Evolutionary conservation across 139 green algal genomes (phyloP), one percentile per base, ranked within the genome.

Genomic region (Raphidocelis subcapitata): DNA sequence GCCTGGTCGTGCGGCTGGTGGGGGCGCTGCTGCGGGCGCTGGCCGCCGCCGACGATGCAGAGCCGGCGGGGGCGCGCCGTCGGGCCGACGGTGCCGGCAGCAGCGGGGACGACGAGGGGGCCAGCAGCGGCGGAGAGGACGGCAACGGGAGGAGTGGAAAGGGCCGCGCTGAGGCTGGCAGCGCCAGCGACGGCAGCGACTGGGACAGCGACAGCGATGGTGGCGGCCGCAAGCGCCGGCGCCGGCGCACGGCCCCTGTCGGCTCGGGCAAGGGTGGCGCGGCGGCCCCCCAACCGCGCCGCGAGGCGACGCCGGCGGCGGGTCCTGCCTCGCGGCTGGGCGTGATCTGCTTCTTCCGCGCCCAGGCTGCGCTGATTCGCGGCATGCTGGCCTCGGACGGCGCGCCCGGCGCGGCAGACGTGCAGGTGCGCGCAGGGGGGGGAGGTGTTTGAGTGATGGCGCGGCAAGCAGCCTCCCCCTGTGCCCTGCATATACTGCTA

Each of bases 281-380:
- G n/a, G n/a, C n/a, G n/a, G n/a, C n/a, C n/a, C n/a, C n/a, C n/a
- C n/a, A n/a, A n/a, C n/a, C n/a, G n/a, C n/a, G n/a, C n/a, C n/a
- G n/a, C n/a, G 41, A 49, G 41, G 8, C 8, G 41, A 8, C 41
- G 41, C 41, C 41, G 12, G 8, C 8, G 8, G 8, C 41, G 8
- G 41, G 12, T 12, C 41, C 41, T 12, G 41, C 41, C 8, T 49
- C 41, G 8, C 41, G 65, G 14, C 73, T 91, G 8, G 91, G 92
- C 15, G 84, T 95, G 35, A 97, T 97, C 67, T 92, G 83, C 82
- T 92, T 96, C 81, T 96, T 87, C 86, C 77, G 78, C 32, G 88
- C 81, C 1, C 91, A 96, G 72, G 90, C 85, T 23, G 21, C 35
- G 18, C 49, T 84, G 51, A 61, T 81, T 2, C 26, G n/a, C 32